Conservation (phyloP, 2,329 filamentous ascomycete genomes). For the Zarea fungicola region DNA sequence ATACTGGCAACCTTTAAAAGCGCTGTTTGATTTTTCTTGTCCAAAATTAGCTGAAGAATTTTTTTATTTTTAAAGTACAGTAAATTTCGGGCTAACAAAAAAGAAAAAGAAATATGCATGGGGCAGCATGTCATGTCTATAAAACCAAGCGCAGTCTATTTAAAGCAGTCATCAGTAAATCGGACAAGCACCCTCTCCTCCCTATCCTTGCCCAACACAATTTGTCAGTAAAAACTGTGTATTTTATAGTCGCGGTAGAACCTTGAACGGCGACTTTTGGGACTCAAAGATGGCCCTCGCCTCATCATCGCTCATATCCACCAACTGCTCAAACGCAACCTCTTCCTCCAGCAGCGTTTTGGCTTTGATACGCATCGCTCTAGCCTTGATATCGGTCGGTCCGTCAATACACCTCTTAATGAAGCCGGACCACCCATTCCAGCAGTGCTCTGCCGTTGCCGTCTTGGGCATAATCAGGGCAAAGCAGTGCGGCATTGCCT, state of each 20-base stretch:
- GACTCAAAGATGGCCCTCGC: conserved; percentile 11
- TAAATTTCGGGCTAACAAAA: background rate
- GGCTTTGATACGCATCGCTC: conserved; percentile 42
- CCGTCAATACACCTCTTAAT: conserved; percentile 37
- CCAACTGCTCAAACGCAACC: conserved; percentile 38
- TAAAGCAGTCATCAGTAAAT: too few species aligned
- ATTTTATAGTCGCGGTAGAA: conserved; percentile 7
- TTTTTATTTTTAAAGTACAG: background rate
- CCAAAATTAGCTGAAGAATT: background rate
- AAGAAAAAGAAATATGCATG: too few species aligned
- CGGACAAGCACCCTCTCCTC: too few species aligned
- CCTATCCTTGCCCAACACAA: too few species aligned
- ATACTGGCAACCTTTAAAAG: too few species aligned
- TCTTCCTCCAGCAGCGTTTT: conserved; percentile 45
- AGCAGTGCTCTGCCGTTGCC: conserved; percentile 44
- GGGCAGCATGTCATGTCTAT: too few species aligned
- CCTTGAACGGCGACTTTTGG: conserved; percentile 17
- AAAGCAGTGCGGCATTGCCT: conserved; percentile 78
- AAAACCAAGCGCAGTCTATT: too few species aligned
- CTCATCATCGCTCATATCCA: conserved; percentile 23
- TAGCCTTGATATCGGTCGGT: conserved; percentile 29
- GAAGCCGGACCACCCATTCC: conserved; percentile 53
- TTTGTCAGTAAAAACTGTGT: too few species aligned
- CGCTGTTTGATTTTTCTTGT: background rate
- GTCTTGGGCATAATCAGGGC: conserved; percentile 48